Percentiles rank a stretch among this genome's conserved stretches.
Evolutionary conservation across 768 basidiomycete genomes (phyloP).

Genomic region (Lactarius sanguifluus): DNA sequence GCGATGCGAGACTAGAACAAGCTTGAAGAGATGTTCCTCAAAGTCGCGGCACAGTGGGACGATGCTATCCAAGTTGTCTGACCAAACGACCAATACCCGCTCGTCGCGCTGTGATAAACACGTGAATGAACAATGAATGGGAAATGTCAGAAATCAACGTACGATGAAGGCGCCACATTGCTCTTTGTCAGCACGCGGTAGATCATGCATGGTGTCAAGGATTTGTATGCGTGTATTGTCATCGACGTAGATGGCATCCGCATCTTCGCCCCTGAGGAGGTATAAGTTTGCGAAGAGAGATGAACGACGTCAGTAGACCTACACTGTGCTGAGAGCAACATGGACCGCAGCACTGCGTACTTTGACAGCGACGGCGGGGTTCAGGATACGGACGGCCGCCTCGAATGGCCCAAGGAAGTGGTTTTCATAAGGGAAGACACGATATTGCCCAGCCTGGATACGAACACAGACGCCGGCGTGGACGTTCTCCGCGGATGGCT

Average conservation of each 20-base stretch:
- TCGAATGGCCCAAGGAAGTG: conserved; percentile 79
- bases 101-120: conserved; percentile 63
- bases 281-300: not conserved
- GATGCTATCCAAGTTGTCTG: conserved; percentile 77
- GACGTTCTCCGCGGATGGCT: conserved; percentile 78
- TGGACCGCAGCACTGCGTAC: conserved; percentile 77
- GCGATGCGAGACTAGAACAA: conserved; percentile 61
- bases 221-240: conserved; percentile 85
- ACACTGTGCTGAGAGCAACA: conserved; percentile 72
- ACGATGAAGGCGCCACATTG: conserved; percentile 89
- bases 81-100: conserved; percentile 80
- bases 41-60: conserved; percentile 73
- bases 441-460: conserved; percentile 64
- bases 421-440: conserved; percentile 86
- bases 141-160: conserved; percentile 32
- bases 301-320: conserved; percentile 34
- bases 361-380: conserved; percentile 85
- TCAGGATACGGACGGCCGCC: conserved; percentile 68
- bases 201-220: conserved; percentile 61
- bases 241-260: conserved; percentile 67
- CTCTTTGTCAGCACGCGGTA: conserved; percentile 84
- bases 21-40: conserved; percentile 74
- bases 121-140: conserved; percentile 4
- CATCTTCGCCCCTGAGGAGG: conserved; percentile 52
- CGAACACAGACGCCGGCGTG: conserved; percentile 78